These are phyloP conservation scores for Trichoderma orchidacearum DNA, from an alignment of 495 filamentous ascomycete species.

Conservation along the genomic window DNA sequence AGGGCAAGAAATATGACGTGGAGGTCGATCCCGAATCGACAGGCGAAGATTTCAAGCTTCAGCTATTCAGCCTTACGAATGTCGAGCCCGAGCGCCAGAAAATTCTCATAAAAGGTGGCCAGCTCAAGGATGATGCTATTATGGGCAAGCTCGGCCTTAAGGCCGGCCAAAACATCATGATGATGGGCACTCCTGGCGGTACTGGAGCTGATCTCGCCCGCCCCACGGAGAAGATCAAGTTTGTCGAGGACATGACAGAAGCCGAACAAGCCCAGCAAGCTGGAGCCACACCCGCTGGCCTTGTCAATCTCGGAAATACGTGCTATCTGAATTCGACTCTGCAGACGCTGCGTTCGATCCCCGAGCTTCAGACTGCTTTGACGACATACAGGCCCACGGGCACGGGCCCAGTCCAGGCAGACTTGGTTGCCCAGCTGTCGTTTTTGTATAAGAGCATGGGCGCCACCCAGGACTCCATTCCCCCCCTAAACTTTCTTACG, in stretches of 20 bases:
- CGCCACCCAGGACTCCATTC: slow-evolving; percentile 77
- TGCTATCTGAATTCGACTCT: slow-evolving; percentile 97
- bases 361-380: slow-evolving; percentile 79
- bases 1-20: slow-evolving; percentile 86
- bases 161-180: slow-evolving; percentile 78
- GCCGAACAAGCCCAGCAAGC: slow-evolving; percentile 73
- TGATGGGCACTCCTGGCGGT: slow-evolving; percentile 83
- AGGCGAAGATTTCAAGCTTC: slow-evolving; percentile 89
- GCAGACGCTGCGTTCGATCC: slow-evolving; percentile 76
- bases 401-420: slow-evolving; percentile 31
- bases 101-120: slow-evolving; percentile 83
- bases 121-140: slow-evolving; percentile 88
- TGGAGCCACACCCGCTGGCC: slow-evolving; percentile 75
- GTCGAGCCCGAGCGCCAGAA: slow-evolving; percentile 96
- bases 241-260: slow-evolving; percentile 96
- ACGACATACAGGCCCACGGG: slow-evolving; percentile 43
- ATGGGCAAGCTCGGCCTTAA: slow-evolving; percentile 75
- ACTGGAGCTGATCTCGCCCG: slow-evolving; percentile 46
- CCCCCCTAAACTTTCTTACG: slow-evolving; percentile 73
- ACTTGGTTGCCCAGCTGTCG: slow-evolving; percentile 68
- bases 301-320: slow-evolving; percentile 91
- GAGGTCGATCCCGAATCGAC: slow-evolving; percentile 74
- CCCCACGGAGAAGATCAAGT: slow-evolving; percentile 74
- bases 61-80: slow-evolving; percentile 86
- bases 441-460: slow-evolving; percentile 91